These are phyloP conservation scores for Exophiala oligosperma DNA, from an alignment of 2,329 filamentous ascomycete species.

Conservation along the genomic window DNA sequence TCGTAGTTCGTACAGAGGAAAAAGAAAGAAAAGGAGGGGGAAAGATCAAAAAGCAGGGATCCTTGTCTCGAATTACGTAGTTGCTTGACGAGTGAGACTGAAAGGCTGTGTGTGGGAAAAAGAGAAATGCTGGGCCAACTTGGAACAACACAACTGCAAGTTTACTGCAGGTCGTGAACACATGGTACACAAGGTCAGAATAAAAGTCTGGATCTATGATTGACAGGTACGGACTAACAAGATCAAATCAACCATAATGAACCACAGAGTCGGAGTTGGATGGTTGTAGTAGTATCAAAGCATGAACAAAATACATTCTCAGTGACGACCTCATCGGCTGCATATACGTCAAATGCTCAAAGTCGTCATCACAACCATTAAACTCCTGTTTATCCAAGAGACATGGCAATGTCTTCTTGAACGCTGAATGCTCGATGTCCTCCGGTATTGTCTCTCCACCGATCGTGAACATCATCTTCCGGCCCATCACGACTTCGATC, in stretches of 20 bases:
- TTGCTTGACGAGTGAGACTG: not conserved
- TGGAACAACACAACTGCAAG: too few relatives aligned
- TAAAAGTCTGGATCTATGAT: not conserved
- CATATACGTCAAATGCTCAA: too few relatives aligned
- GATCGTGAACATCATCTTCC: conserved; percentile 26
- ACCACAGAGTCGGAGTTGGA: too few relatives aligned
- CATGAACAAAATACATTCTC: too few relatives aligned
- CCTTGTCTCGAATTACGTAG: not conserved
- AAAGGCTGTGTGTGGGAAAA: not conserved
- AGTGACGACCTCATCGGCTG: too few relatives aligned
- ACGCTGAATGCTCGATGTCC: conserved; percentile 19
- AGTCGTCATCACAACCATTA: not conserved
- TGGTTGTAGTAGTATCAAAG: too few relatives aligned
- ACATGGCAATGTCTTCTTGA: conserved; percentile 26
- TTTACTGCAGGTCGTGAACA: too few relatives aligned
- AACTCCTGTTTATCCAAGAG: conserved; percentile 16
- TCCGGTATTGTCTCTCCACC: conserved; percentile 20
- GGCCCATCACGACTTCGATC: conserved; percentile 26
- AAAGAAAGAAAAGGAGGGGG: not conserved
- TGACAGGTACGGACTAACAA: not conserved
- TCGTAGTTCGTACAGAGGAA: not conserved
- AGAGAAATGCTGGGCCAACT: too few relatives aligned
- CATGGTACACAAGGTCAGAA: too few relatives aligned
- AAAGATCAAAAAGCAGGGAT: not conserved
- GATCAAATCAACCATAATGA: too few relatives aligned